These are phyloP conservation scores for Juncus inflexus DNA, from an alignment of 176 grass and related monocot genomes.

Conservation along the genomic window DNA sequence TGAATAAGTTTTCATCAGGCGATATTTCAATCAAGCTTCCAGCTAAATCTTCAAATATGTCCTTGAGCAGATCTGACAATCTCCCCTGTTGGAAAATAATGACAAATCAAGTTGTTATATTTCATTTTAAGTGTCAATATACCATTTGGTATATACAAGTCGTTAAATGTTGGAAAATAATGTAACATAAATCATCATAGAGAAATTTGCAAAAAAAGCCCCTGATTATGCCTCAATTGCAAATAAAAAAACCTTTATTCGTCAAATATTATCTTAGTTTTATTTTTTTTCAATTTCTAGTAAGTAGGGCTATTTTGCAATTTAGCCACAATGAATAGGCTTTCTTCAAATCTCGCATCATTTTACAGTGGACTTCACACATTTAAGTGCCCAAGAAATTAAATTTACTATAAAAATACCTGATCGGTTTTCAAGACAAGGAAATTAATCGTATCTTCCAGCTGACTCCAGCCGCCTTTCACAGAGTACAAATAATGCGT, in stretches of 20 bases:
- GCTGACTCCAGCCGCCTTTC: constrained; percentile 92
- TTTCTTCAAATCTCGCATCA: background rate
- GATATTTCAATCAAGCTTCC: constrained; percentile 58
- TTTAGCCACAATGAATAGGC: no score
- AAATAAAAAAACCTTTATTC: no score
- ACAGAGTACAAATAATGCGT: constrained; percentile 76
- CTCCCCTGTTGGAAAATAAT: constrained; percentile 38
- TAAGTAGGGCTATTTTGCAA: no score
- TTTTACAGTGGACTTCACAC: background rate
- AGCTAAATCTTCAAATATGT: constrained; percentile 73
- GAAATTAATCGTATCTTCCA: constrained; percentile 87
- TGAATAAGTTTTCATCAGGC: constrained; percentile 74
- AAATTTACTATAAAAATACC: constrained; percentile 33
- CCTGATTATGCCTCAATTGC: no score
- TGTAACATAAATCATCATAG: no score
- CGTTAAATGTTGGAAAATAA: no score
- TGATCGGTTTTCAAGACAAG: constrained; percentile 65
- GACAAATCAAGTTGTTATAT: no score
- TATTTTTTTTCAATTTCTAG: no score
- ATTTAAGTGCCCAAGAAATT: constrained; percentile 16
- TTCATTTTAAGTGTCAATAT: background rate
- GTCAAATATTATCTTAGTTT: no score
- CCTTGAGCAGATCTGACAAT: constrained; percentile 47
- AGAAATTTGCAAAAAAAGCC: background rate
- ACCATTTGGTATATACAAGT: constrained; percentile 15